Percentiles rank a stretch among this genome's conserved stretches.
These are phyloP conservation scores for Flueggea neowawraea DNA, from an alignment of 441 rosid genomes.

Conservation along the genomic window DNA sequence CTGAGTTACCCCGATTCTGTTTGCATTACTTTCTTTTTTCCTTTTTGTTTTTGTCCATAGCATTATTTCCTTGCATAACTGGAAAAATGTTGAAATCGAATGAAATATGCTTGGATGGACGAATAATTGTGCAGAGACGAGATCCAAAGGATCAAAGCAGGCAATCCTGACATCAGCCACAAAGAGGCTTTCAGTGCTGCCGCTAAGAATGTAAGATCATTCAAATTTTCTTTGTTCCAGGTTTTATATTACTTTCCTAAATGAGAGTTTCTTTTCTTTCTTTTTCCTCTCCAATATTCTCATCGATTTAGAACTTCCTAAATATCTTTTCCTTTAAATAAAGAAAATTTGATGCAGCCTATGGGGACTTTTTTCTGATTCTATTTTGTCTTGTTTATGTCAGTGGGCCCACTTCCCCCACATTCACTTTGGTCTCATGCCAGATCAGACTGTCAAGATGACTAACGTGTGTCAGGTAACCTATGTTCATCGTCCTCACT, in stretches of 20 bases:
- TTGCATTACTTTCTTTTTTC: no score
- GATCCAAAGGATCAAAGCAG: conserved; percentile 98
- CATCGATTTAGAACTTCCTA: no score
- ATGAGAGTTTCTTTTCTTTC: no score
- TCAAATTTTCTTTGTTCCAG: conserved; percentile 5
- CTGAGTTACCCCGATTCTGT: no score
- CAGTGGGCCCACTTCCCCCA: conserved; percentile 99
- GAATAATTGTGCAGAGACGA: conserved; percentile 56
- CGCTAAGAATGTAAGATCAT: conserved; percentile 80
- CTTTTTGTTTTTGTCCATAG: no score
- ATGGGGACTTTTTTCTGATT: neutral
- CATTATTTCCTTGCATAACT: no score
- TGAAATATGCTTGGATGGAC: no score
- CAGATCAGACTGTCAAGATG: conserved; percentile 98
- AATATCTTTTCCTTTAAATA: no score
- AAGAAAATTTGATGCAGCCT: no score
- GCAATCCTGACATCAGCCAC: conserved; percentile 95
- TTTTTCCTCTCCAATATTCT: no score
- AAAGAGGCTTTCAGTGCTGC: conserved; percentile 99
- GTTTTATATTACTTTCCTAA: neutral
- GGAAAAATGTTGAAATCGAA: no score
- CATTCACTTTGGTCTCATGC: conserved; percentile 96
- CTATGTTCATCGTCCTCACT: no score
- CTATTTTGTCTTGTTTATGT: conserved; percentile 5
- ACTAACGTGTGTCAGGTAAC: neutral